These are phyloP conservation scores for Arabidopsis thaliana DNA, from an alignment of 345 rosid genomes.

Conservation along the genomic window DNA sequence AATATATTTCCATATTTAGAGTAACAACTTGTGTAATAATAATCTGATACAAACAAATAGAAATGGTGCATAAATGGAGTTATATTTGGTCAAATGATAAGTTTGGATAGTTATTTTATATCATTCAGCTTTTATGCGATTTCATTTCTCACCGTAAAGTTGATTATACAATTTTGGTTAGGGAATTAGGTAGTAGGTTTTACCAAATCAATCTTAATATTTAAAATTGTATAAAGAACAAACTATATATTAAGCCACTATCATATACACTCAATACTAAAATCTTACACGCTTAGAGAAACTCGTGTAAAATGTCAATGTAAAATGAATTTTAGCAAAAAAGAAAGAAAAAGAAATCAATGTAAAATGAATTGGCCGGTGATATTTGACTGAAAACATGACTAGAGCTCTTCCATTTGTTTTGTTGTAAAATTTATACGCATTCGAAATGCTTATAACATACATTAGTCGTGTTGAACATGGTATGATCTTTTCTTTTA, in stretches of 20 bases:
- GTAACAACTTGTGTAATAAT: constrained; percentile 35
- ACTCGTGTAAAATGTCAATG: not conserved
- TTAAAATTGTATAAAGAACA: too few species aligned
- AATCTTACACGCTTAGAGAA: not conserved
- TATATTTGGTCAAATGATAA: constrained; percentile 13
- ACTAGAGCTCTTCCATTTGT: not conserved
- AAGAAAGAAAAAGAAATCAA: not conserved
- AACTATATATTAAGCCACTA: too few species aligned
- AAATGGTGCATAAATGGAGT: constrained; percentile 33
- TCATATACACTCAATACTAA: too few species aligned
- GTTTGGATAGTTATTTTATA: not conserved
- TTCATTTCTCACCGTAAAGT: constrained; percentile 1
- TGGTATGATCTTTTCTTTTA: constrained; percentile 14
- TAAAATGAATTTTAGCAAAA: not conserved
- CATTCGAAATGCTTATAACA: constrained; percentile 2
- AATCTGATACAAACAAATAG: constrained; percentile 26
- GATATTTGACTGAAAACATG: not conserved
- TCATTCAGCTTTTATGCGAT: not conserved
- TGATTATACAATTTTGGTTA: not conserved
- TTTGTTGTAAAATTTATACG: not conserved
- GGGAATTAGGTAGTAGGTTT: constrained; percentile 14
- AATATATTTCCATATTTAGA: constrained; percentile 15
- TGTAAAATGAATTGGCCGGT: not conserved
- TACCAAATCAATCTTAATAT: not conserved
- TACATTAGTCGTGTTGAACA: constrained; percentile 23